Evolutionary conservation across 169 alveolate genomes (phyloP).

Genomic region (Perkinsus olseni): DNA sequence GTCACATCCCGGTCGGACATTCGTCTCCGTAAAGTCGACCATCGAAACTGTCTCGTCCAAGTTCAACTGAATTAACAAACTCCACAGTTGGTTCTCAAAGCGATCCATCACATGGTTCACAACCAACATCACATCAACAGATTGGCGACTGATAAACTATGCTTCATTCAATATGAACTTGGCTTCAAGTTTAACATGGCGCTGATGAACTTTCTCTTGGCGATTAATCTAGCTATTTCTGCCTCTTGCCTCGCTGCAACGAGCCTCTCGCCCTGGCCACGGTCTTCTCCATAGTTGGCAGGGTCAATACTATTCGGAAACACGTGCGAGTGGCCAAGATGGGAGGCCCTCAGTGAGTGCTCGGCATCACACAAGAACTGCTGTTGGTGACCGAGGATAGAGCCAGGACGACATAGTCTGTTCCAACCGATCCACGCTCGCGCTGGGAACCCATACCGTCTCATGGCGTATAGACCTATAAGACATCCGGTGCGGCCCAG

Average conservation of each 20-base stretch:
- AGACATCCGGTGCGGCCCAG: constrained; percentile 84
- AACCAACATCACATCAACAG: too few species aligned
- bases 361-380: constrained; percentile 41
- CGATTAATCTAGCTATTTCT: neutral
- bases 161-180: too few species aligned
- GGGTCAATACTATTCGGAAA: neutral
- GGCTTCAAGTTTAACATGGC: too few species aligned
- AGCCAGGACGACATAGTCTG: constrained; percentile 68
- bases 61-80: too few species aligned
- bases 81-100: too few species aligned
- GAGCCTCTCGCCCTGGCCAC: constrained; percentile 60
- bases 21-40: too few species aligned
- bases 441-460: constrained; percentile 68
- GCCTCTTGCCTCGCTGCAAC: constrained; percentile 36
- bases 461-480: constrained; percentile 74
- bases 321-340: neutral
- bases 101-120: too few species aligned
- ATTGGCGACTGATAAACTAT: too few species aligned
- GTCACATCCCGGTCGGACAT: too few species aligned
- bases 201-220: neutral
- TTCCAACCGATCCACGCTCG: constrained; percentile 81
- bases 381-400: constrained; percentile 82
- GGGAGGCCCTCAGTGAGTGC: neutral
- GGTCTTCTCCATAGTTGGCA: constrained; percentile 27
- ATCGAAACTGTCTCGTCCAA: too few species aligned